phyloP scores from a whole-genome alignment of 129 eudicot species.

The Scalesia atractyloides region DNA sequence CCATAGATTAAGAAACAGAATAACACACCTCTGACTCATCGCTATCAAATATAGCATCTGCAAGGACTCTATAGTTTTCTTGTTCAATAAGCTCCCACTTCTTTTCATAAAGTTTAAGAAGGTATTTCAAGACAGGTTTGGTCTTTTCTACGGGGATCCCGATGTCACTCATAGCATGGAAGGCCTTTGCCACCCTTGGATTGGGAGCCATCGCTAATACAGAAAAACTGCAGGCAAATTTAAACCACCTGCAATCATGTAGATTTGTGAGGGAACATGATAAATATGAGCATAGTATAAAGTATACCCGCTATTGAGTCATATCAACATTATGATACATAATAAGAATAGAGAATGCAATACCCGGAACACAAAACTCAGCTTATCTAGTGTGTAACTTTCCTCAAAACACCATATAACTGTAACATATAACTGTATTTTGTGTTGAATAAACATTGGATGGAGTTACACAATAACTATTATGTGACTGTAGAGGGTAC shows the following conservation, averaged over 20 bases:
- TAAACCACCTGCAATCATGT: slow-evolving; percentile 19
- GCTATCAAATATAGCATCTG: slow-evolving; percentile 80
- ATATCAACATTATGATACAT: not conserved
- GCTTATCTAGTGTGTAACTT: not conserved
- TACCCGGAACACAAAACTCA: not conserved
- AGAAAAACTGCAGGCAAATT: slow-evolving; percentile 16
- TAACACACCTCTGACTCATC: slow-evolving; percentile 52
- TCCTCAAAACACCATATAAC: not conserved
- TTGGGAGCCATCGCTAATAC: slow-evolving; percentile 48
- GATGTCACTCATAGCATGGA: slow-evolving; percentile 67
- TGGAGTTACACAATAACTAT: not conserved
- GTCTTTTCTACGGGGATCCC: slow-evolving; percentile 62
- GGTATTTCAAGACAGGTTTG: slow-evolving; percentile 74
- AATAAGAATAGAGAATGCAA: not conserved
- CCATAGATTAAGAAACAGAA: not conserved
- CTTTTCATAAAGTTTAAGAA: slow-evolving; percentile 69
- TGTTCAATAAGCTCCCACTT: slow-evolving; percentile 88
- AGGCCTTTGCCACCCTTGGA: slow-evolving; percentile 54
- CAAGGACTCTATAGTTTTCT: slow-evolving; percentile 84
- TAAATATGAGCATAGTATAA: slow-evolving; percentile 2
- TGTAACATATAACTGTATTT: slow-evolving; percentile 1
- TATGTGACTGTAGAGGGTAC: not conserved
- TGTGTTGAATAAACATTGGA: not conserved
- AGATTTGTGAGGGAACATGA: not conserved
- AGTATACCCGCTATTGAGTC: not conserved